phyloP scores from a whole-genome alignment of 2,329 filamentous ascomycete species.

The Tolypocladium paradoxum region DNA sequence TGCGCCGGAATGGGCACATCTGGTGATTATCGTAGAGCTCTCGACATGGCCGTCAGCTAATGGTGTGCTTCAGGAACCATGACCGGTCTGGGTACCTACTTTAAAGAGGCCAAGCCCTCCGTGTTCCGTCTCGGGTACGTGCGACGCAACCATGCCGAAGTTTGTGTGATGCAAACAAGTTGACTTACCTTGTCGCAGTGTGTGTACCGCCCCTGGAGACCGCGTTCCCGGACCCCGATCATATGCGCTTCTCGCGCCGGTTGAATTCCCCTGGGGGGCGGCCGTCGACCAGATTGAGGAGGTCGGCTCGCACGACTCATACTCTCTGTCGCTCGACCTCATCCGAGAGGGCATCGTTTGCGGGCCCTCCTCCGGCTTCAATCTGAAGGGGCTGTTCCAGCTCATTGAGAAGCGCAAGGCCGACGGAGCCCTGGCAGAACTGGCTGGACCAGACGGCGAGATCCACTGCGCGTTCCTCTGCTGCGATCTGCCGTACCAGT shows the following conservation, averaged over 20 bases:
- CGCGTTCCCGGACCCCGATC: constrained; percentile 48
- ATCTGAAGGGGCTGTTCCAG: constrained; percentile 39
- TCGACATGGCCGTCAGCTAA: neutral
- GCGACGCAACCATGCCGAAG: too few relatives aligned
- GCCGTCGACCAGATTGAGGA: constrained; percentile 45
- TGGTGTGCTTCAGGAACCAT: constrained; percentile 14
- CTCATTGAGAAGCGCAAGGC: constrained; percentile 37
- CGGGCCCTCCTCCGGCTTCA: constrained; percentile 51
- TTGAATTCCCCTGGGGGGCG: constrained; percentile 47
- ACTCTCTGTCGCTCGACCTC: constrained; percentile 38
- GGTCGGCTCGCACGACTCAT: constrained; percentile 44
- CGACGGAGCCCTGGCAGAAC: constrained; percentile 28
- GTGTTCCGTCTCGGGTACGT: constrained; percentile 25
- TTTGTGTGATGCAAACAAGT: neutral
- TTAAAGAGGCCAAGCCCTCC: constrained; percentile 37
- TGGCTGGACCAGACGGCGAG: constrained; percentile 32
- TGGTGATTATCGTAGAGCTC: constrained; percentile 19
- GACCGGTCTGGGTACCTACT: constrained; percentile 38
- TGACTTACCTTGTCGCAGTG: constrained; percentile 19
- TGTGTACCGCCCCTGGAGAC: constrained; percentile 46
- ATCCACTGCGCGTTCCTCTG: constrained; percentile 49
- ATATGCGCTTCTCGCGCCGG: constrained; percentile 34
- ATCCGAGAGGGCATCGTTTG: constrained; percentile 47
- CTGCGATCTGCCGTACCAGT: constrained; percentile 54
- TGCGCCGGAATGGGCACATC: constrained; percentile 48